phyloP scores from a whole-genome alignment of 352 stramenopile genomes.

The Peronospora destructor region DNA sequence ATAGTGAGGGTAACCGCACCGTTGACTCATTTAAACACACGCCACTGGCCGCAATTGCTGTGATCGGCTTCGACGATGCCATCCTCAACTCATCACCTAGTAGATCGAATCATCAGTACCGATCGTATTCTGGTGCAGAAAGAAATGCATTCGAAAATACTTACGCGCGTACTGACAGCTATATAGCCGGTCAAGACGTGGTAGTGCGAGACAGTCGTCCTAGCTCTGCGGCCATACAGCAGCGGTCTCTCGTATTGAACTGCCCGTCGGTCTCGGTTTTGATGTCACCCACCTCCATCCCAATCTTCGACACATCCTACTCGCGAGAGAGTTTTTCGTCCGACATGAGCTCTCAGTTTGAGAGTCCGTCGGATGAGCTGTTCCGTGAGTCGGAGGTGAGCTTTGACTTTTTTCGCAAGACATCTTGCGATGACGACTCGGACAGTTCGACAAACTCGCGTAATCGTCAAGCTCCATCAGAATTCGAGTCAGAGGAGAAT shows the following conservation, averaged over 20 bases:
- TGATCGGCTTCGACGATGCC: slow-evolving; percentile 20
- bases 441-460: slow-evolving; percentile 5
- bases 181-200: not conserved
- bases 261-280: slow-evolving; percentile 4
- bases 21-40: slow-evolving; percentile 8
- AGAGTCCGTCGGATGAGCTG: slow-evolving; percentile 1
- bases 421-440: slow-evolving; percentile 7
- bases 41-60: slow-evolving; percentile 17
- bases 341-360: slow-evolving; percentile 20
- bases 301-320: slow-evolving; percentile 21
- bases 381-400: slow-evolving; percentile 13
- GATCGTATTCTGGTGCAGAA: not conserved
- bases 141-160: not conserved
- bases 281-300: slow-evolving; percentile 1
- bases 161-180: not conserved
- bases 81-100: slow-evolving; percentile 7
- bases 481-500: not conserved
- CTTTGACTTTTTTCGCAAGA: slow-evolving; percentile 7
- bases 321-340: slow-evolving; percentile 29
- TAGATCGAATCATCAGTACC: slow-evolving; percentile 7
- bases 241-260: slow-evolving; percentile 8
- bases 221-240: not conserved
- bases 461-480: not conserved
- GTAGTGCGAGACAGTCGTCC: not conserved
- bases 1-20: not conserved